Evolutionary conservation across 2,329 filamentous ascomycete genomes (phyloP).

Genomic region (Blastomyces gilchristii): DNA sequence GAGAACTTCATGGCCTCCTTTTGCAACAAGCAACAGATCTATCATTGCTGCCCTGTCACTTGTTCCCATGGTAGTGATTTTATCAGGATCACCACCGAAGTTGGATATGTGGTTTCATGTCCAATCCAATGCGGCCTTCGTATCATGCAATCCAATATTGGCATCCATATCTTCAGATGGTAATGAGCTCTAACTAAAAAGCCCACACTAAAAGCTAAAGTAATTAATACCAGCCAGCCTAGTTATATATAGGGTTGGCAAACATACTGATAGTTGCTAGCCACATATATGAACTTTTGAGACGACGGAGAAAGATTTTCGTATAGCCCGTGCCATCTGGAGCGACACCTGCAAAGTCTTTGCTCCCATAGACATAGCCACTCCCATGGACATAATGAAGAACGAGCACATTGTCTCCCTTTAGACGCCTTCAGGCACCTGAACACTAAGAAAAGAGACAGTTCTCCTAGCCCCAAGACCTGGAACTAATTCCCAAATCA

Average conservation of each 20-base stretch:
- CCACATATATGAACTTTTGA: constrained; percentile 11
- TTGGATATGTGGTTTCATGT: constrained; percentile 10
- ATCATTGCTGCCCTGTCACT: constrained; percentile 10
- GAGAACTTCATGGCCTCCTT: neutral
- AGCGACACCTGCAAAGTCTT: constrained; percentile 2
- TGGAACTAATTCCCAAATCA: constrained; percentile 9
- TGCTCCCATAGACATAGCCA: constrained; percentile 9
- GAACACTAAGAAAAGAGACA: constrained; percentile 13
- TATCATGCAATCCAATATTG: constrained; percentile 11
- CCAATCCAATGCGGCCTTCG: constrained; percentile 10
- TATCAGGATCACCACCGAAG: constrained; percentile 11
- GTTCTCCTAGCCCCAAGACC: constrained; percentile 12
- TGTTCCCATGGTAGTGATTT: constrained; percentile 10
- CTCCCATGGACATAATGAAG: constrained; percentile 13
- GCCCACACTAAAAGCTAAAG: constrained; percentile 6
- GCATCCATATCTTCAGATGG: constrained; percentile 9
- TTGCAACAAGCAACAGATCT: constrained; percentile 7
- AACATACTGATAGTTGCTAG: constrained; percentile 12
- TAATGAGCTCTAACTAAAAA: constrained; percentile 10
- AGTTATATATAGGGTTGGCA: neutral
- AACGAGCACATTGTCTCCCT: constrained; percentile 9
- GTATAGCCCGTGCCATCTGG: constrained; percentile 7
- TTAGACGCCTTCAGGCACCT: constrained; percentile 10
- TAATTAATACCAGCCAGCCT: neutral
- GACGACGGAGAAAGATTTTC: constrained; percentile 1